Evolutionary conservation across 2,329 filamentous ascomycete genomes (phyloP).

Genomic region (Colletotrichum sp.): DNA sequence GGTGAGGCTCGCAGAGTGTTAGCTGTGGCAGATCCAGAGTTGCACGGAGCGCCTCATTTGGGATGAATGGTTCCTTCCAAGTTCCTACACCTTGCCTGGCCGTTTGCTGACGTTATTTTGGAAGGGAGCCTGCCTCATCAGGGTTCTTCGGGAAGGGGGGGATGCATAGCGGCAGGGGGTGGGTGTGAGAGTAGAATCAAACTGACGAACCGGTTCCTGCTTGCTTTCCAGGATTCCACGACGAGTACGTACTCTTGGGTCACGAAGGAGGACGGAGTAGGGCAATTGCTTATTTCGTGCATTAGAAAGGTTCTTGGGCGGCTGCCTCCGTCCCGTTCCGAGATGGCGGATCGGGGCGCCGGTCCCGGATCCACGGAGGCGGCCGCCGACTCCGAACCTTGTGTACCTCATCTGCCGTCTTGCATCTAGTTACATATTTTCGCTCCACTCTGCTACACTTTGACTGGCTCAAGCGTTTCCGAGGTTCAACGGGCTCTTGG

Average conservation of each 20-base stretch:
- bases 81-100: not conserved
- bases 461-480: constrained; percentile 37
- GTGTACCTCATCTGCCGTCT: not conserved
- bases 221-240: not conserved
- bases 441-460: not conserved
- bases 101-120: not conserved
- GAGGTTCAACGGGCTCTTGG: constrained; percentile 67
- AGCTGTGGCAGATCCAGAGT: not conserved
- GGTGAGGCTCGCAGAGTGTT: not conserved
- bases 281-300: not conserved
- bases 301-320: not conserved
- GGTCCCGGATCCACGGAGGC: not conserved
- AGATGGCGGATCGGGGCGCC: not conserved
- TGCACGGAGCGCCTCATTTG: not conserved
- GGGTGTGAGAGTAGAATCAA: constrained; percentile 1
- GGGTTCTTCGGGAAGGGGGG: not conserved
- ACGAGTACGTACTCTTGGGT: not conserved
- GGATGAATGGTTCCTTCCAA: not conserved
- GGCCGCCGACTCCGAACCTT: not conserved
- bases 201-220: not conserved
- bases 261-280: not conserved
- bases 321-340: not conserved
- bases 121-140: not conserved
- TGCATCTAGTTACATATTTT: not conserved
- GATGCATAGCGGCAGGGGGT: not conserved